These are phyloP conservation scores for Geotrichum australiense DNA, from an alignment of 1,139 yeast genomes.

Conservation along the genomic window DNA sequence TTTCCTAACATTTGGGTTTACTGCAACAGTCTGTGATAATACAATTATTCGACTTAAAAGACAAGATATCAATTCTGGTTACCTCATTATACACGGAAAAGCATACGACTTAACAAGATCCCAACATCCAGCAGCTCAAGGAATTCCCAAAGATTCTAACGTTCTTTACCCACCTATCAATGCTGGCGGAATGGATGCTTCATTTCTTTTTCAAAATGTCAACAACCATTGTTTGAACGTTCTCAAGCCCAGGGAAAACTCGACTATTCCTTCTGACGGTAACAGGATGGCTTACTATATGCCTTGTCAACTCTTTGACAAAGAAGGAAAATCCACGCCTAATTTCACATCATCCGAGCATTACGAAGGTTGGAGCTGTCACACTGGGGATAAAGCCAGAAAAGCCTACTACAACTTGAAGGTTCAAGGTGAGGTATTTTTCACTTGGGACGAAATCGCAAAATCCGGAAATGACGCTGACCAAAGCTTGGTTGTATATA, in stretches of 20 bases:
- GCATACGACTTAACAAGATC: constrained; percentile 50
- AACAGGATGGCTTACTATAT: constrained; percentile 78
- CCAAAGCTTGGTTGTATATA: constrained; percentile 65
- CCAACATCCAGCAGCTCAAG: constrained; percentile 30
- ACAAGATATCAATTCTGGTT: constrained; percentile 48
- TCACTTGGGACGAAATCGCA: constrained; percentile 71
- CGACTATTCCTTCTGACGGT: constrained; percentile 53
- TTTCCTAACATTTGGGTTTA: constrained; percentile 76
- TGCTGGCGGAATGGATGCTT: constrained; percentile 65
- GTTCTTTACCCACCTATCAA: constrained; percentile 37
- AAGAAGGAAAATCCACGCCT: constrained; percentile 37
- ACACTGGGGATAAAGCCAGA: constrained; percentile 57
- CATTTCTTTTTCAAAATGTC: constrained; percentile 77
- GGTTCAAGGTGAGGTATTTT: constrained; percentile 61
- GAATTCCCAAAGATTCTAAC: constrained; percentile 36
- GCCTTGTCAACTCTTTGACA: constrained; percentile 70
- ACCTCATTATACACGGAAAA: constrained; percentile 67
- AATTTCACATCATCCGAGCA: constrained; percentile 29
- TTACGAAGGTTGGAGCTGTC: constrained; percentile 74
- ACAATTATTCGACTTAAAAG: constrained; percentile 44
- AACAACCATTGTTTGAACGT: constrained; percentile 75
- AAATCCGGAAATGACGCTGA: constrained; percentile 35
- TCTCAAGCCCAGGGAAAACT: constrained; percentile 34
- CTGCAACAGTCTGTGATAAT: constrained; percentile 59
- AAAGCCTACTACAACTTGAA: constrained; percentile 50